Conservation (phyloP, 164 flowering plant genomes). For the Chloranthus sessilifolius region DNA sequence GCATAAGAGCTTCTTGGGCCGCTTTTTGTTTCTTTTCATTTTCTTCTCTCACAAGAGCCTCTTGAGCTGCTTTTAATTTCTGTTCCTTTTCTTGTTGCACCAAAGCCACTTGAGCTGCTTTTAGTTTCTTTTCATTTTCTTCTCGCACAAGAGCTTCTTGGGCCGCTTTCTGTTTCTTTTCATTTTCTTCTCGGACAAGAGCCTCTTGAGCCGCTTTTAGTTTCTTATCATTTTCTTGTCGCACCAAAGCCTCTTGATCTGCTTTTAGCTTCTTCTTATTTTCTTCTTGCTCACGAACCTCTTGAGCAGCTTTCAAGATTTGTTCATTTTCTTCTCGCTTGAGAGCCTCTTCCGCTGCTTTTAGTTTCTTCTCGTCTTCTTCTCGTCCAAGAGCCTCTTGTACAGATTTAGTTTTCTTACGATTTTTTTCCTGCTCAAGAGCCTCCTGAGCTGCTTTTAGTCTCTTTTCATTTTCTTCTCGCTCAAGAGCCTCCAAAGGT, state of each 20-base stretch:
- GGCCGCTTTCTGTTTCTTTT: constrained; percentile 9
- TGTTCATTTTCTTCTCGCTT: constrained; percentile 16
- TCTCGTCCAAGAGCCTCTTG: constrained; percentile 8
- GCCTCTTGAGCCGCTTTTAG: constrained; percentile 5
- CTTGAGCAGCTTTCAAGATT: constrained; percentile 7
- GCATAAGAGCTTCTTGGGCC: constrained; percentile 10
- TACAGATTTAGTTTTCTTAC: constrained; percentile 8
- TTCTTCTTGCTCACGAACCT: constrained; percentile 7
- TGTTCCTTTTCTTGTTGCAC: constrained; percentile 8
- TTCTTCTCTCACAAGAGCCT: constrained; percentile 8
- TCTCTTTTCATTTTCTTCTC: constrained; percentile 12
- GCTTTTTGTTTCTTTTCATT: constrained; percentile 8
- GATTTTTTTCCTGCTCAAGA: constrained; percentile 12
- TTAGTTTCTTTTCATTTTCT: constrained; percentile 15
- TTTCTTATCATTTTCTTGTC: constrained; percentile 11
- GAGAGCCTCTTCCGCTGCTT: constrained; percentile 14
- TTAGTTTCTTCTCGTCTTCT: constrained; percentile 2
- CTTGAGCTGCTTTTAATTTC: constrained; percentile 12
- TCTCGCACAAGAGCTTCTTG: constrained; percentile 11
- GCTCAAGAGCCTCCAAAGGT: constrained; percentile 8
- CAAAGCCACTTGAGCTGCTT: constrained; percentile 6
- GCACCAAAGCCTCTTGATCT: constrained; percentile 8
- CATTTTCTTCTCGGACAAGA: constrained; percentile 12
- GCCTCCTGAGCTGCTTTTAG: constrained; percentile 6
- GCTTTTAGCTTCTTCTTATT: constrained; percentile 13